A percentile compares a stretch with the other conserved stretches of the same genome.
phyloP scores from a whole-genome alignment of 1,284 basidiomycete genomes.

The Gastroboletus turbinatus region DNA sequence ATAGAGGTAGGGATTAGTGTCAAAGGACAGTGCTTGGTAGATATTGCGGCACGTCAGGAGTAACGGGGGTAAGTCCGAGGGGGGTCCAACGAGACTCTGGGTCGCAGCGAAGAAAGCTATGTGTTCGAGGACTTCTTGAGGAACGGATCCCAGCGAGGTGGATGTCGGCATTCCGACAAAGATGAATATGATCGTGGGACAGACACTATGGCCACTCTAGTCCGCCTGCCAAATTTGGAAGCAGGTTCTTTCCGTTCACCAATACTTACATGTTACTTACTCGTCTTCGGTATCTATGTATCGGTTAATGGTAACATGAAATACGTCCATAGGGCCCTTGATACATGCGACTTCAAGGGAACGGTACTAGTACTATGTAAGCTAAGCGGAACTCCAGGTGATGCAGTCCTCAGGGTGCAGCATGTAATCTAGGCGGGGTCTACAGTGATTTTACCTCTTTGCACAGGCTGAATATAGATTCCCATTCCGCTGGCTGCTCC shows the following conservation, averaged over 20 bases:
- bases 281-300: background rate
- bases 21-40: constrained; percentile 46
- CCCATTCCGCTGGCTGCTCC: constrained; percentile 42
- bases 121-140: constrained; percentile 69
- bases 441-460: constrained; percentile 29
- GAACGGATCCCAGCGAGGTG: constrained; percentile 39
- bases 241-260: background rate
- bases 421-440: constrained; percentile 5
- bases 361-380: background rate
- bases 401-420: background rate
- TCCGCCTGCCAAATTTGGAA: constrained; percentile 13
- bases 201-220: background rate
- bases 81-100: constrained; percentile 52
- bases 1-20: constrained; percentile 62
- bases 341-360: constrained; percentile 2
- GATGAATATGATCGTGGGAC: background rate
- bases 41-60: constrained; percentile 55
- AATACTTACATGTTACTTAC: no score
- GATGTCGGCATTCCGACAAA: constrained; percentile 16
- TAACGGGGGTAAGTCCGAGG: constrained; percentile 50
- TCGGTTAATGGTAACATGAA: constrained; percentile 3
- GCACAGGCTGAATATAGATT: constrained; percentile 50
- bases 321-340: background rate
- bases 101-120: constrained; percentile 60
- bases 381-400: background rate